Evolutionary conservation across 1,284 basidiomycete genomes (phyloP).

Genomic region (Wallemia mellicola): DNA sequence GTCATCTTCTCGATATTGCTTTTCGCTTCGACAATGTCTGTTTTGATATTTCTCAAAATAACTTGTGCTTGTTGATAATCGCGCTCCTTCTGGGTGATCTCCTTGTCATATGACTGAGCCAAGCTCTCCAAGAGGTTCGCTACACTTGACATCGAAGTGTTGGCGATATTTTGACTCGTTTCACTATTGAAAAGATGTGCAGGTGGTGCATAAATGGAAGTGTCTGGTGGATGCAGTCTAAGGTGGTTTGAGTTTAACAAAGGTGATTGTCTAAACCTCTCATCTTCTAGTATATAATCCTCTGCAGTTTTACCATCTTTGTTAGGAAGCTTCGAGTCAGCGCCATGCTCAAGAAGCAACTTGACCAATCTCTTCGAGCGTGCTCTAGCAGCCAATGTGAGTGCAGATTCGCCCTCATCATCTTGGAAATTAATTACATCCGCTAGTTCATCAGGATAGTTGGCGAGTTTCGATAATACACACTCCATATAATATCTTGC

Average conservation of each 20-base stretch:
- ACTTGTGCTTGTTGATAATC: constrained; percentile 74
- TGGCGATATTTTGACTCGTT: constrained; percentile 61
- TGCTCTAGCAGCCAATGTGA: constrained; percentile 88
- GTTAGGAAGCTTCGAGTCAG: constrained; percentile 84
- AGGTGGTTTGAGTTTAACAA: constrained; percentile 27
- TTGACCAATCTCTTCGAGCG: constrained; percentile 90
- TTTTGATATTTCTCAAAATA: constrained; percentile 56
- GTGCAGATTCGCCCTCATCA: constrained; percentile 89
- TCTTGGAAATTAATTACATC: constrained; percentile 99
- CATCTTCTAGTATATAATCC: constrained; percentile 96
- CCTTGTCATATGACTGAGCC: constrained; percentile 74
- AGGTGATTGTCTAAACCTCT: constrained; percentile 77
- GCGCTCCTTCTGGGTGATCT: constrained; percentile 68
- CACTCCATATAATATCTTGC: constrained; percentile 98
- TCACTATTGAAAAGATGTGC: constrained; percentile 57
- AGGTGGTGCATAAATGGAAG: constrained; percentile 8
- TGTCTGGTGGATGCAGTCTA: constrained; percentile 3
- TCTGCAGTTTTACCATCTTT: constrained; percentile 89
- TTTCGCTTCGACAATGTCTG: constrained; percentile 69
- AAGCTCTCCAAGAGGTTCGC: constrained; percentile 62
- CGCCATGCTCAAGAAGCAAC: constrained; percentile 80
- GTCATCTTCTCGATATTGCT: constrained; percentile 40
- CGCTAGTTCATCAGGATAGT: constrained; percentile 83
- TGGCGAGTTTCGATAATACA: constrained; percentile 57
- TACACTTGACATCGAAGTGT: constrained; percentile 54